phyloP scores from a whole-genome alignment of 2,329 filamentous ascomycete genomes.

The Arthrobotrys conoides region DNA sequence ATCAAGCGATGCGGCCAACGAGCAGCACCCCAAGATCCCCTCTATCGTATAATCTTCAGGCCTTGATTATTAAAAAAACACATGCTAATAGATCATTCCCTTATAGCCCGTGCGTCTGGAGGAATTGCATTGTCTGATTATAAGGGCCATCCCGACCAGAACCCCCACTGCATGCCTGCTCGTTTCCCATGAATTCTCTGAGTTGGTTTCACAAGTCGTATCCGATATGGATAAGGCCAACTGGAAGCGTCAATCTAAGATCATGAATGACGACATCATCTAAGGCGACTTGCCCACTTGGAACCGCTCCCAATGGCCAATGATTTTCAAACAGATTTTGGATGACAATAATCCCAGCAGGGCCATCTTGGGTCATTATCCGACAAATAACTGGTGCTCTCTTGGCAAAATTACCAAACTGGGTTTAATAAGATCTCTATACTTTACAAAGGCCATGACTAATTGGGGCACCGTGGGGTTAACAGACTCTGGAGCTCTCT shows the following conservation, averaged over 20 bases:
- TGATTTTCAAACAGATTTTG: background rate
- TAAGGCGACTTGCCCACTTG: background rate
- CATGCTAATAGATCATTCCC: too few relatives aligned
- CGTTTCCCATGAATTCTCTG: background rate
- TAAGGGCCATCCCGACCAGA: background rate
- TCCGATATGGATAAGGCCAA: background rate
- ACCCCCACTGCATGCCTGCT: background rate
- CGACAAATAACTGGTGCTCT: background rate
- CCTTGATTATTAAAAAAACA: too few relatives aligned
- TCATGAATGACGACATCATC: background rate
- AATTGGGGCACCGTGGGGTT: background rate
- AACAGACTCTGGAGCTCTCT: too few relatives aligned
- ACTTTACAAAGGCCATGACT: background rate
- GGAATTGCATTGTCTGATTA: background rate
- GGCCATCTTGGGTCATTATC: background rate
- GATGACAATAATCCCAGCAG: background rate
- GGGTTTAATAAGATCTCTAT: background rate
- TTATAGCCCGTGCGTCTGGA: too few relatives aligned
- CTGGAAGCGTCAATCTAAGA: background rate
- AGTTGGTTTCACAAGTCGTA: background rate
- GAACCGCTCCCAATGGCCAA: background rate
- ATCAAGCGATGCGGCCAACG: too few relatives aligned
- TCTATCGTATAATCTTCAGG: background rate
- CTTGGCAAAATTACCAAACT: background rate
- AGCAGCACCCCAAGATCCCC: background rate